These are phyloP conservation scores for Candolleomyces efflorescens DNA, from an alignment of 768 basidiomycete genomes.

Conservation along the genomic window DNA sequence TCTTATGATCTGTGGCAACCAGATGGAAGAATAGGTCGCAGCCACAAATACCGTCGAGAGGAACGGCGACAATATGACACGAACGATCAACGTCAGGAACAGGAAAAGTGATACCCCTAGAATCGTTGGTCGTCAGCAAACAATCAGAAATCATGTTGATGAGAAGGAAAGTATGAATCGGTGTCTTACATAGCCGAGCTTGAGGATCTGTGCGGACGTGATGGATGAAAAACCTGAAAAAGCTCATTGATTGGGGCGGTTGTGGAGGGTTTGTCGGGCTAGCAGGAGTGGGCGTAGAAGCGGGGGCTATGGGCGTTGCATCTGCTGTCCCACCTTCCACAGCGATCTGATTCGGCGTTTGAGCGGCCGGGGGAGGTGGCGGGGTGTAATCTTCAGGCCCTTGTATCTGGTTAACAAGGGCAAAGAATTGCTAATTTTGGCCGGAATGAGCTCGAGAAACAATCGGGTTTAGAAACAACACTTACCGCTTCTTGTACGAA, in stretches of 20 bases:
- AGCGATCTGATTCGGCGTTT: too few species aligned
- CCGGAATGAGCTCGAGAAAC: not conserved
- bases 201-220: constrained; percentile 68
- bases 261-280: constrained; percentile 14
- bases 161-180: not conserved
- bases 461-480: constrained; percentile 14
- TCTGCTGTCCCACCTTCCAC: constrained; percentile 6
- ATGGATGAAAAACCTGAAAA: constrained; percentile 47
- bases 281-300: constrained; percentile 6
- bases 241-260: constrained; percentile 26
- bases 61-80: constrained; percentile 64
- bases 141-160: not conserved
- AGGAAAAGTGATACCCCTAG: constrained; percentile 66
- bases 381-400: constrained; percentile 57
- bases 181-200: constrained; percentile 59
- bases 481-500: constrained; percentile 82
- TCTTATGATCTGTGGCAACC: constrained; percentile 82
- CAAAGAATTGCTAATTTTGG: constrained; percentile 69
- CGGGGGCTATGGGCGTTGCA: constrained; percentile 12
- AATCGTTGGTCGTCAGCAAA: constrained; percentile 1
- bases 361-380: constrained; percentile 22
- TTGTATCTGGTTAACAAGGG: constrained; percentile 80
- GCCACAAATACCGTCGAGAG: constrained; percentile 64
- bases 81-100: constrained; percentile 68
- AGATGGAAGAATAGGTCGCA: constrained; percentile 72